These are phyloP conservation scores for Drechslerella coelobrocha DNA, from an alignment of 2,329 filamentous ascomycete genomes.

Conservation along the genomic window DNA sequence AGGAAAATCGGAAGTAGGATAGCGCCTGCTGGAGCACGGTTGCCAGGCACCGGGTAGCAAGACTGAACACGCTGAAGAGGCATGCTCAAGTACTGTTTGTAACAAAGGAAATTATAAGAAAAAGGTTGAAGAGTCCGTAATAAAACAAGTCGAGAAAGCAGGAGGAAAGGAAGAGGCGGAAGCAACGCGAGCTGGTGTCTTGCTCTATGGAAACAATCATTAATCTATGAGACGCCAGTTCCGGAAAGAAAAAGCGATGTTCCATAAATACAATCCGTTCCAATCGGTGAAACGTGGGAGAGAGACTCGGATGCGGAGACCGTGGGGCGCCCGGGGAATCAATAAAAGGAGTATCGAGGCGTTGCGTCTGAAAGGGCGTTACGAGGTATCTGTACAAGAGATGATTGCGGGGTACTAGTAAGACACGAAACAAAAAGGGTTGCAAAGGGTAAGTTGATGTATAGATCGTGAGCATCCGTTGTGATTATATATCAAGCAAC, in stretches of 20 bases:
- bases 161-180: conserved; percentile 2
- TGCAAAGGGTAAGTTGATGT: conserved; percentile 36
- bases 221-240: conserved; percentile 49
- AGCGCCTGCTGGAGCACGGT: conserved; percentile 2
- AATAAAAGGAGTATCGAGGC: conserved; percentile 25
- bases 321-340: conserved; percentile 33
- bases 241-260: conserved; percentile 49
- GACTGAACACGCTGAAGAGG: conserved; percentile 17
- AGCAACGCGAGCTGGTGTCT: conserved; percentile 45
- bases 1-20: conserved; percentile 38
- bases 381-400: conserved; percentile 48
- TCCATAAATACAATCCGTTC: conserved; percentile 49
- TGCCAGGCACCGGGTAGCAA: conserved; percentile 31
- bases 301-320: conserved; percentile 28
- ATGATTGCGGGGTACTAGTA: conserved; percentile 32
- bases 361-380: conserved; percentile 46
- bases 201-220: conserved; percentile 51
- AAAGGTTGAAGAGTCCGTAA: conserved; percentile 34
- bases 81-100: neutral
- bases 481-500: conserved; percentile 23
- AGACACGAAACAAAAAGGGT: conserved; percentile 40
- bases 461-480: conserved; percentile 51
- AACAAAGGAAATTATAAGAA: conserved; percentile 7
- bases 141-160: conserved; percentile 28
- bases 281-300: conserved; percentile 36